A percentile compares a stretch with the other conserved stretches of the same genome.
These are phyloP conservation scores for Hypoxylon sp. DNA, from an alignment of 2,329 filamentous ascomycete genomes.

Conservation along the genomic window DNA sequence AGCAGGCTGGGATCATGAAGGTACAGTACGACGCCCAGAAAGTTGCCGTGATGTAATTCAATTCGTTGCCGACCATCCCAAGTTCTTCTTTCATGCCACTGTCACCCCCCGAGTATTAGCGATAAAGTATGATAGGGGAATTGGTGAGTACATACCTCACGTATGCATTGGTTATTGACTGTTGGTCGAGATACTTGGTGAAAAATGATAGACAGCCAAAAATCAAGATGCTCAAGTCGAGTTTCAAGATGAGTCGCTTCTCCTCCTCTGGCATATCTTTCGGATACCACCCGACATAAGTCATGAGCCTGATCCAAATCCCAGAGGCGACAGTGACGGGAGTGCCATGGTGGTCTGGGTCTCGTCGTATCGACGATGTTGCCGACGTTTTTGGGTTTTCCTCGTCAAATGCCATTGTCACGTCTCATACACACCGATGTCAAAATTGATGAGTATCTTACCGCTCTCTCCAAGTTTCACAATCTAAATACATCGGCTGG, in stretches of 20 bases:
- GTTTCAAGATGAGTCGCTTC: conserved; percentile 49
- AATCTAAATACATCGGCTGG: too few species aligned
- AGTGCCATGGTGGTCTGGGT: background rate
- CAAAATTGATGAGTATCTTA: background rate
- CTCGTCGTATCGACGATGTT: background rate
- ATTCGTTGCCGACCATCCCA: conserved; percentile 47
- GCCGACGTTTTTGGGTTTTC: conserved; percentile 8
- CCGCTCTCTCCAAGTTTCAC: too few species aligned
- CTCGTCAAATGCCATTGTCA: conserved; percentile 1
- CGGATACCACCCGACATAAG: conserved; percentile 47
- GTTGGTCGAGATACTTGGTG: conserved; percentile 52
- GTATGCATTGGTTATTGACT: conserved; percentile 50
- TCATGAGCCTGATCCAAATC: conserved; percentile 30
- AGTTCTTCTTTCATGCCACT: conserved; percentile 52
- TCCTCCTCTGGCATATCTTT: conserved; percentile 45
- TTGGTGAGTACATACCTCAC: conserved; percentile 42
- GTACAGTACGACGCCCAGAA: conserved; percentile 52
- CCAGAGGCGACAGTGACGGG: background rate
- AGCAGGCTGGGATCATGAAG: conserved; percentile 53
- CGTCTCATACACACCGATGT: background rate
- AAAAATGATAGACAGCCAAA: conserved; percentile 53
- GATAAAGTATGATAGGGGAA: background rate
- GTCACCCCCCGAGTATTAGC: conserved; percentile 13
- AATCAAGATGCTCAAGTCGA: conserved; percentile 50
- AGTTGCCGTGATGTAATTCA: conserved; percentile 45